These are phyloP conservation scores for Suhomyces coccinellae DNA, from an alignment of 1,139 yeast genomes.

Conservation along the genomic window DNA sequence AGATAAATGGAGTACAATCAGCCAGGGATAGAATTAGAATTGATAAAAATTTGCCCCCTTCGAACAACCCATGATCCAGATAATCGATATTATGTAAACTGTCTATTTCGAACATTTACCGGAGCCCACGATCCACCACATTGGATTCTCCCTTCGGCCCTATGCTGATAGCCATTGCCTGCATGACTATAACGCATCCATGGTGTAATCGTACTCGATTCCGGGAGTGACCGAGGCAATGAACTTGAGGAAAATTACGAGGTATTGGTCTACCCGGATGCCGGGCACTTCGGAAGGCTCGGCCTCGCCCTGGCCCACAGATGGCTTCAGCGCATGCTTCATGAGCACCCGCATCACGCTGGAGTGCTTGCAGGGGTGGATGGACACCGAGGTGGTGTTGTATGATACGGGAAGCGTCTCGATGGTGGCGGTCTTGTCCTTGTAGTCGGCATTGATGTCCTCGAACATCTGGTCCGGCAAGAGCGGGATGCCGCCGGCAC, in stretches of 20 bases:
- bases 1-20: too few species aligned
- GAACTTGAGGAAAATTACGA: slow-evolving; percentile 85
- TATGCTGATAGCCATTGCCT: background rate
- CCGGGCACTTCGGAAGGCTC: slow-evolving; percentile 27
- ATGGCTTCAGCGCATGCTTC: slow-evolving; percentile 39
- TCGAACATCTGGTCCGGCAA: slow-evolving; percentile 91
- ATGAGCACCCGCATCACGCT: slow-evolving; percentile 88
- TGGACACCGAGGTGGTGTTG: slow-evolving; percentile 80
- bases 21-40: too few species aligned
- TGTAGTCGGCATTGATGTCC: slow-evolving; percentile 87
- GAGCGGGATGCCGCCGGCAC: slow-evolving; percentile 79
- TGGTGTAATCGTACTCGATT: slow-evolving; percentile 93
- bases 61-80: too few species aligned
- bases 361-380: slow-evolving; percentile 96
- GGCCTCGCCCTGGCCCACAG: slow-evolving; percentile 15
- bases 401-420: slow-evolving; percentile 86
- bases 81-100: too few species aligned
- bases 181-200: slow-evolving; percentile 59
- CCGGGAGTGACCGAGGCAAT: slow-evolving; percentile 98
- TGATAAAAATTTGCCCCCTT: too few species aligned
- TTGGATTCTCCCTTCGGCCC: too few species aligned
- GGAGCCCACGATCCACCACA: background rate
- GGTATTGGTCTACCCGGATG: slow-evolving; percentile 85
- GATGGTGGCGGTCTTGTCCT: slow-evolving; percentile 94
- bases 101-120: background rate